These are phyloP conservation scores for Schwanniomyces pseudopolymorphus DNA, from an alignment of 805 yeast genomes.

Conservation along the genomic window DNA sequence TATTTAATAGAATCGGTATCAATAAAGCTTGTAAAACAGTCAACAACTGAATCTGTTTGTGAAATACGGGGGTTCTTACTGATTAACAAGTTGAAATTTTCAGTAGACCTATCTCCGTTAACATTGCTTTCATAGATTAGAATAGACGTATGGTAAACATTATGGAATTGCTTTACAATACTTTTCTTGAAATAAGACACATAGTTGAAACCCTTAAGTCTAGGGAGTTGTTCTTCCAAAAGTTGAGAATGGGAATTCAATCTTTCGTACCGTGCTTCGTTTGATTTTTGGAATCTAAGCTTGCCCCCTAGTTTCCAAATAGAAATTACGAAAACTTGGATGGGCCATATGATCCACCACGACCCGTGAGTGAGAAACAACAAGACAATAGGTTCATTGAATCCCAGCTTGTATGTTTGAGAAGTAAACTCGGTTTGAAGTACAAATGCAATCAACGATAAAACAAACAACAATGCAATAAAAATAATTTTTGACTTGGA, in stretches of 20 bases:
- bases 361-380: slow-evolving; percentile 73
- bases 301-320: slow-evolving; percentile 41
- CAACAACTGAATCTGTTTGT: slow-evolving; percentile 27
- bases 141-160: slow-evolving; percentile 43
- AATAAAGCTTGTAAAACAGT: slow-evolving; percentile 35
- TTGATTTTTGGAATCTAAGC: slow-evolving; percentile 11
- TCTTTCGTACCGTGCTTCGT: slow-evolving; percentile 23
- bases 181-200: slow-evolving; percentile 33
- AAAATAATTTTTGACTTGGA: slow-evolving; percentile 39
- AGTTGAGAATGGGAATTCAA: slow-evolving; percentile 29
- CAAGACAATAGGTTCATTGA: slow-evolving; percentile 67
- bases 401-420: slow-evolving; percentile 57
- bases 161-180: slow-evolving; percentile 42
- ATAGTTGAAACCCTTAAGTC: slow-evolving; percentile 12
- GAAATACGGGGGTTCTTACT: slow-evolving; percentile 38
- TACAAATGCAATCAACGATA: slow-evolving; percentile 58
- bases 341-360: slow-evolving; percentile 74
- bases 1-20: slow-evolving; percentile 49
- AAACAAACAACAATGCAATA: slow-evolving; percentile 30
- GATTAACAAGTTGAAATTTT: slow-evolving; percentile 32
- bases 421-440: slow-evolving; percentile 79
- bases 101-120: slow-evolving; percentile 32
- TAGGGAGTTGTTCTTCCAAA: slow-evolving; percentile 15
- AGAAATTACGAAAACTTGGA: slow-evolving; percentile 56
- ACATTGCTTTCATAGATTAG: slow-evolving; percentile 42